Evolutionary conservation across 1,284 basidiomycete species (phyloP).

Genomic region (Malassezia obtusa): DNA sequence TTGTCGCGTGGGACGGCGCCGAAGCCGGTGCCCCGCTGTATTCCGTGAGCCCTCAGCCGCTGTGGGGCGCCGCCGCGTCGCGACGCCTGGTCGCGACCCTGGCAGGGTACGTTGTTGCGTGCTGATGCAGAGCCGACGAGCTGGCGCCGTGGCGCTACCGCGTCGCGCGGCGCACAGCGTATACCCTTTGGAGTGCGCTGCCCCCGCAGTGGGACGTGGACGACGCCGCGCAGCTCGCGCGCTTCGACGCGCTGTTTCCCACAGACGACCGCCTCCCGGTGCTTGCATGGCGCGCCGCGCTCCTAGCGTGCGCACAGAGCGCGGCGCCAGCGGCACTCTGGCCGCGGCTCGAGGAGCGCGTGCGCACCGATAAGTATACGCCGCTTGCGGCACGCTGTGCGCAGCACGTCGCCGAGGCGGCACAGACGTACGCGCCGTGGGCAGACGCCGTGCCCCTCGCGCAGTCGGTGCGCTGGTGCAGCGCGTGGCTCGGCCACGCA

Average conservation of each 20-base stretch:
- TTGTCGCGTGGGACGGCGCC: not conserved
- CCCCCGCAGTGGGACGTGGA: not conserved
- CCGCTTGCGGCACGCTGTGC: not conserved
- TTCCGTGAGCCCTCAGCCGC: not conserved
- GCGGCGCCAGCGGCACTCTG: no score
- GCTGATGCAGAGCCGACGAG: constrained; percentile 8
- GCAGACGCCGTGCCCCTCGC: not conserved
- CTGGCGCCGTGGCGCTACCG: constrained; percentile 12
- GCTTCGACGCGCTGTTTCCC: not conserved
- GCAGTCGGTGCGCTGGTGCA: not conserved
- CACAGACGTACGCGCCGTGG: not conserved
- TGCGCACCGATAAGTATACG: not conserved
- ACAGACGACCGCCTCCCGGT: not conserved
- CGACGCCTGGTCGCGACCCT: not conserved
- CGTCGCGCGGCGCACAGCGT: constrained; percentile 6
- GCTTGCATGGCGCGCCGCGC: constrained; percentile 7
- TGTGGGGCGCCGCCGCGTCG: constrained; percentile 6
- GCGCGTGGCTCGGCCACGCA: not conserved
- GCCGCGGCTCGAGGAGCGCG: not conserved
- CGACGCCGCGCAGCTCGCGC: not conserved
- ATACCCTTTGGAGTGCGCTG: not conserved
- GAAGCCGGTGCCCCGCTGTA: not conserved
- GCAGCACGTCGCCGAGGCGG: not conserved
- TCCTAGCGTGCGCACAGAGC: not conserved
- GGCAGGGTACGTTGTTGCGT: not conserved